Conservation (phyloP, 306 rosid species). For the Quercus rubra region DNA sequence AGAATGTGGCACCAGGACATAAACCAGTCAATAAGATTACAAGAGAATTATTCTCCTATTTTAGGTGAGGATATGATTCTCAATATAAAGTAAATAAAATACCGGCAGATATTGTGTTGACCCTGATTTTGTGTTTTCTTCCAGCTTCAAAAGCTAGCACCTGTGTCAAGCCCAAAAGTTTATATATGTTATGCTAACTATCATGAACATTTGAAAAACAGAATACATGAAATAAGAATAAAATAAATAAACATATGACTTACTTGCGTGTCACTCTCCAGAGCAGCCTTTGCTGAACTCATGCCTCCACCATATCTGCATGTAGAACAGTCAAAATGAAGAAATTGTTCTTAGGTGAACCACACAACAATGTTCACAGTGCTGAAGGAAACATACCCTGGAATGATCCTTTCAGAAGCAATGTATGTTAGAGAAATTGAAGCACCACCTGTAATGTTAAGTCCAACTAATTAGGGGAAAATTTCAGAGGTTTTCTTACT, state of each 20-base stretch:
- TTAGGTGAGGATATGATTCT: background rate
- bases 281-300: slow-evolving; percentile 99
- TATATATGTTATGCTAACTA: background rate
- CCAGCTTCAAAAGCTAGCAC: slow-evolving; percentile 99
- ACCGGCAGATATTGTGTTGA: slow-evolving; percentile 94
- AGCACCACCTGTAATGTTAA: slow-evolving; percentile 61
- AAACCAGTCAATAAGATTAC: background rate
- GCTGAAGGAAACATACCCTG: slow-evolving; percentile 26
- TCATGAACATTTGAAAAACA: background rate
- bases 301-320: slow-evolving; percentile 95
- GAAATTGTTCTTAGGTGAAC: background rate
- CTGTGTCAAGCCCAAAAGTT: slow-evolving; percentile 29
- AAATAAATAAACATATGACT: slow-evolving; percentile 8
- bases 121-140: slow-evolving; percentile 75
- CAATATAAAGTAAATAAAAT: background rate
- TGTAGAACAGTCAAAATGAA: background rate
- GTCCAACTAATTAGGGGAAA: too few relatives aligned
- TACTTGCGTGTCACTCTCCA: slow-evolving; percentile 94
- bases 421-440: slow-evolving; percentile 91
- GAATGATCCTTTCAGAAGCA: slow-evolving; percentile 95
- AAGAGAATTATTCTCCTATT: background rate
- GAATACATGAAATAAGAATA: background rate
- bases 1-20: background rate
- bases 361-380: background rate
- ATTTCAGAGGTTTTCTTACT: too few relatives aligned